Base-by-base conservation (phyloP, 2,329 filamentous ascomycete genomes). In the Penicillium griseofulvum region DNA sequence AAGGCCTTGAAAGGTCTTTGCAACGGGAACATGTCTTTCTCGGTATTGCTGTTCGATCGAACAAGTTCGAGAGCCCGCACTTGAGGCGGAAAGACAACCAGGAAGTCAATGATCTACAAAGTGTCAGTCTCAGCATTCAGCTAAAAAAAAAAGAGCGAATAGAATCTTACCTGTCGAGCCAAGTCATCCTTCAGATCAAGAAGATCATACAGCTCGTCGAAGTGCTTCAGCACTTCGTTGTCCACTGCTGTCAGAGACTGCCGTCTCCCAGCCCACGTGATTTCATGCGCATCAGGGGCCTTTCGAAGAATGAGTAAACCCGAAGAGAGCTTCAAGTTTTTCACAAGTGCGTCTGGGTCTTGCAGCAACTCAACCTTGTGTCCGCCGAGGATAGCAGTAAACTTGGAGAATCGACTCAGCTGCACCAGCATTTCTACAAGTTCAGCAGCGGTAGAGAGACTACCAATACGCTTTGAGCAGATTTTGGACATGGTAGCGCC, bases 171-270 rank as follows among this genome's bases (percentile, higher is more conserved):
- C 78, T 89, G 86, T 66, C 82, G 78, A 7, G 89, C 86, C 39
- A 91, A 76, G 47, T 77, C 79, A 55, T 92, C 86, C 42, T 89
- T 83, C 75, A 92, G 83, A 60, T 86, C 85, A 51, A 97, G 80
- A 65, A 93, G 88, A 41, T 85, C 83, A 81, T 94, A 96, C 24
- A 99, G 76, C 57, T 93, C 86, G 51, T 90, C 83, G 66, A 96
- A 96, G 71, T 95, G 89, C 54, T 86, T 82, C 62, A 94, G 77
- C 22, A 97, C 86, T 64, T 93, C 89, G 12, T 84, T 81, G 68
- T 97, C 91, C 3, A 97, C 80, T 1, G 81, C 34, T 76, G 81
- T 59, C 77, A 86, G 44, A 77, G 82, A 47, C 76, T 84, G 49
- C 74, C 80, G 58, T 77, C 65, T 68, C 16, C 67, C 67, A 22